Base-by-base conservation (phyloP, 1,139 yeast species). In the Geotrichum siamense region DNA sequence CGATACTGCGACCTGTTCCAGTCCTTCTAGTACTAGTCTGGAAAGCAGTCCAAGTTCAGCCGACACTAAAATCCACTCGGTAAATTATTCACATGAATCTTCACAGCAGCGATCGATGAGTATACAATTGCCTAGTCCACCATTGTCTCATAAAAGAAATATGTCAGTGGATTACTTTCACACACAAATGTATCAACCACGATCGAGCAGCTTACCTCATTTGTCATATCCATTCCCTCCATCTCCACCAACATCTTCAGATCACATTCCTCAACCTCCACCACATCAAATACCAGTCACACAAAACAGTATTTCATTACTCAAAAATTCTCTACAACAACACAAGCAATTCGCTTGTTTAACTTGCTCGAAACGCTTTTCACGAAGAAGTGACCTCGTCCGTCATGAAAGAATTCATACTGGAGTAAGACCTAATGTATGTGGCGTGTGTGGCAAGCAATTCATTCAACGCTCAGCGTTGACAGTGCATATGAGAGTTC, bases 321-420 rank as follows among this genome's bases (percentile, higher is more conserved):
- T 34, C n/a, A 39, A 39, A 21, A 33, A 25, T 9, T 20, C 37
- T 21, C 21, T 28, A n/a, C 40, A 38, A 15, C 33, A 41, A 19
- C 47, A 37, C 28, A 56, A 55, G 38, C 57, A 50, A 40, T 56
- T 54, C 44, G 48, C 49, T 3, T 58, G 62, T 37, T 27, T 49
- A 8, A 53, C 59, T 1, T 58, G 62, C 41, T 45, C 51, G 25
- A 56, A 56, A 39, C 77, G 36, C 63, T 78, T 56, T 78, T 85
- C 66, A 67, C 69, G 54, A 71, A 79, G 61, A 77, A 82, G 39
- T 72, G 81, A 80, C 58, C 80, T 79, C 57, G 56, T 85, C 6
- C 72, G 87, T 53, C 89, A 81, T 56, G 79, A 78, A 51, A 67
- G 94, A 46, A 84, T 84, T 25, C 95, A 85, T 60, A 82, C 94